Evolutionary conservation across 345 rosid species (phyloP), one percentile per base, ranked within the genome.

Genomic region (Anastatica hierochuntica): DNA sequence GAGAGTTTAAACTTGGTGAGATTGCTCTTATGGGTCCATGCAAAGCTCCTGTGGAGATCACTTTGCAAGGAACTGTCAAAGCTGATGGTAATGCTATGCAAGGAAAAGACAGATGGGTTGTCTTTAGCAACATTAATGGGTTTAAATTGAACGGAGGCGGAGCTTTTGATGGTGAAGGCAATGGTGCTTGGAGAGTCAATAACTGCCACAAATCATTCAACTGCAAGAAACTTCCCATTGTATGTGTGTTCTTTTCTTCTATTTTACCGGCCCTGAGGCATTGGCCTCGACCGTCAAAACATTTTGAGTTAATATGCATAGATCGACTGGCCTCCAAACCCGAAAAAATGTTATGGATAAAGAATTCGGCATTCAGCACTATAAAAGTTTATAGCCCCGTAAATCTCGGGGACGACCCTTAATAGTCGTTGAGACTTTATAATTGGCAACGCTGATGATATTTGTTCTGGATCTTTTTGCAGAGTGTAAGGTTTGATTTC

Each of bases 401-500:
- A n/a, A n/a, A n/a, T n/a, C n/a, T n/a, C n/a, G n/a, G n/a, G n/a
- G n/a, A n/a, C n/a, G n/a, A n/a, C n/a, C n/a, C n/a, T n/a, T n/a
- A n/a, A n/a, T n/a, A n/a, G n/a, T n/a, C n/a, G n/a, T n/a, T n/a
- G n/a, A n/a, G n/a, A n/a, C n/a, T n/a, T n/a, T n/a, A n/a, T n/a
- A n/a, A n/a, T n/a, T n/a, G n/a, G n/a, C n/a, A n/a, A n/a, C n/a
- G n/a, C n/a, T n/a, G n/a, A n/a, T n/a, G n/a, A n/a, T n/a, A n/a
- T n/a, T n/a, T n/a, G n/a, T n/a, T n/a, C n/a, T n/a, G n/a, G n/a
- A n/a, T n/a, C n/a, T n/a, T n/a, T 30, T 18, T 31, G 12, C 18
- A 68, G 72, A 62, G 62, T 44, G 31, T 73, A 23, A 61, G 77
- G 43, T 29, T 76, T 19, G 58, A 70, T 49, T 65, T 39, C 18